phyloP scores from a whole-genome alignment of 2,329 filamentous ascomycete species.

The Zymoseptoria brevis region DNA sequence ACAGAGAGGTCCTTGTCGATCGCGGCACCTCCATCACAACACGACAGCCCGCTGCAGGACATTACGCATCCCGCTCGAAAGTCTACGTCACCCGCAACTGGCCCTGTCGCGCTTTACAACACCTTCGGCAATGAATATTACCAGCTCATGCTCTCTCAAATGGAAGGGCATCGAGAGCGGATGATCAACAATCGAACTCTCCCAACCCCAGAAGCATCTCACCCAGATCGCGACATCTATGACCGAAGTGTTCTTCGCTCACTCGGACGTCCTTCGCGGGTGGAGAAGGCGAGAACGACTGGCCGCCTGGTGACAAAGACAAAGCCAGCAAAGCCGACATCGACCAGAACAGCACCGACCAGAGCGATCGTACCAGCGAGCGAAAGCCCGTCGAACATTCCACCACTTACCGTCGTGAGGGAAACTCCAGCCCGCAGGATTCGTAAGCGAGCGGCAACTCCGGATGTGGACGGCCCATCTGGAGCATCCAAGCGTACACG shows the following conservation, averaged over 20 bases:
- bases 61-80: neutral
- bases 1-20: constrained; percentile 2
- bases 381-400: neutral
- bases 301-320: constrained; percentile 2
- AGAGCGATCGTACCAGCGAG: neutral
- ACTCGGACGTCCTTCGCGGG: constrained; percentile 6
- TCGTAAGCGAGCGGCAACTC: constrained; percentile 11
- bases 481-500: constrained; percentile 18
- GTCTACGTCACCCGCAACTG: neutral
- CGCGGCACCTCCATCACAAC: constrained; percentile 2
- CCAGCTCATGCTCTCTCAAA: constrained; percentile 9
- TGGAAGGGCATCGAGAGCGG: constrained; percentile 5
- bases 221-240: constrained; percentile 8
- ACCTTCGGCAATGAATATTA: constrained; percentile 14
- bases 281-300: constrained; percentile 10
- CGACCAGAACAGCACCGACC: neutral
- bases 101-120: constrained; percentile 7
- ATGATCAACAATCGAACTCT: constrained; percentile 7
- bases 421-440: constrained; percentile 8
- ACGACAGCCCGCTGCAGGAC: constrained; percentile 1
- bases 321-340: constrained; percentile 3
- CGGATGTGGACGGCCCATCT: constrained; percentile 4
- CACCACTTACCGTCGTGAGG: neutral
- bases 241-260: constrained; percentile 12
- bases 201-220: constrained; percentile 7